Evolutionary conservation across 2,329 filamentous ascomycete species (phyloP), one percentile per base, ranked within the genome.

Genomic region (Aspergillus intermedius): DNA sequence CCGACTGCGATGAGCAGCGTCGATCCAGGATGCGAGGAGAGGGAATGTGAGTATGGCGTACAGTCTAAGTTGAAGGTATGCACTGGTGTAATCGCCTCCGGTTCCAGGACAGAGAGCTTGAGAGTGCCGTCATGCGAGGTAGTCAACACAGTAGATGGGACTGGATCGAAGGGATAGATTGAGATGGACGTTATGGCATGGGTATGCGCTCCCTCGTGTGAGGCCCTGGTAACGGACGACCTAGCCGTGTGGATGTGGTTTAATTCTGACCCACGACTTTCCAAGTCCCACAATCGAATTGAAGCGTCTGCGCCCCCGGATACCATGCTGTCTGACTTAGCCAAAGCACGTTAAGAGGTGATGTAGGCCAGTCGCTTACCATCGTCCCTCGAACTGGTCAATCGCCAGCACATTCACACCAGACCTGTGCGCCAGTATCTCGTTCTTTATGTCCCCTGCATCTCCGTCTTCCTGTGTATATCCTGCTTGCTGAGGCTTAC

Each of bases 261-360:
- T 76, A 76, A 32, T 66, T 66, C 52, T 52, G 65, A 53, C 69
- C 72, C 65, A 56, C 75, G 73, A 44, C 78, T 72, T 60, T 95
- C 87, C 5, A 96, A 78, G 68, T 96, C 85, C 91, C 91, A 96
- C 42, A 96, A 72, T 56, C 84, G 87, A 61, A 96, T 82, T 1
- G 86, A 87, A 8, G 87, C 88, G 63, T 95, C 89, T 4, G 88
- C 85, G 25, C 91, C 90, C 3, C 88, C 91, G 0, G 91, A 95
- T 2, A 95, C 70, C 53, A 96, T 77, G 56, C 87, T 86, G 59
- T 19, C 44, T 15, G 15, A 9, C 45, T 63, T 51, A 64, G 50
- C 28, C 28, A 17, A 21, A 12, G 21, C 34, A 42, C 3, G 15
- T 3, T 19, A 44, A 5, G 3, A 21, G 8, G 25, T 19, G 23